Evolutionary conservation across 2,329 filamentous ascomycete genomes (phyloP).

Genomic region (Botrytis byssoidea): DNA sequence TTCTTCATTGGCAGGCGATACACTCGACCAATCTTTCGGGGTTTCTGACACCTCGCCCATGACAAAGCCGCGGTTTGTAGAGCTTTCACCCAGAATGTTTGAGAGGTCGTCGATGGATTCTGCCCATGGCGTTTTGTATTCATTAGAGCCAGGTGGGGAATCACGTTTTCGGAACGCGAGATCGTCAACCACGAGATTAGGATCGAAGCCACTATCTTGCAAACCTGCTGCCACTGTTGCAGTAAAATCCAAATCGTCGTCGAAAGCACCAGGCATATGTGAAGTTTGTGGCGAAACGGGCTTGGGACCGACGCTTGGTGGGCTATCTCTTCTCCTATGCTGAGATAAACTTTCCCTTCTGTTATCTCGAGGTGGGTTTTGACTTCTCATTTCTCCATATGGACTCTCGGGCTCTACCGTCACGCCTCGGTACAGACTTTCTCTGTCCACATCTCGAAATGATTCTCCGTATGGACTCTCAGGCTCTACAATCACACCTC

Average conservation of each 20-base stretch:
- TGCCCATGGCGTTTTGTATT: constrained; percentile 48
- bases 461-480: constrained; percentile 26
- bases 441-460: background rate
- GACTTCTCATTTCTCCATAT: background rate
- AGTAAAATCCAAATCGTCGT: constrained; percentile 66
- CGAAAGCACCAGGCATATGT: constrained; percentile 64
- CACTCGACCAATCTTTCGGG: constrained; percentile 41
- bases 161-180: constrained; percentile 61
- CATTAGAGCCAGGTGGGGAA: constrained; percentile 60
- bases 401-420: background rate
- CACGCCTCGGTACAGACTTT: background rate
- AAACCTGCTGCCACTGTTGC: constrained; percentile 68
- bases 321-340: constrained; percentile 36
- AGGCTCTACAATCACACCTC: constrained; percentile 33
- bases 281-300: constrained; percentile 42
- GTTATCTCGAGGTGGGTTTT: constrained; percentile 1
- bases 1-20: constrained; percentile 39
- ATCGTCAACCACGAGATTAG: constrained; percentile 67
- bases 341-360: constrained; percentile 6
- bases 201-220: constrained; percentile 67
- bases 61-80: constrained; percentile 43
- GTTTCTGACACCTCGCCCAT: constrained; percentile 49
- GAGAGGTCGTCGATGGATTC: constrained; percentile 49
- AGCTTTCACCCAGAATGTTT: constrained; percentile 21
- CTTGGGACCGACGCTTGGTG: constrained; percentile 58